A percentile compares a stretch with the other conserved stretches of the same genome.
These are phyloP conservation scores for Ascochyta lentis DNA, from an alignment of 2,329 filamentous ascomycete species.

Conservation along the genomic window DNA sequence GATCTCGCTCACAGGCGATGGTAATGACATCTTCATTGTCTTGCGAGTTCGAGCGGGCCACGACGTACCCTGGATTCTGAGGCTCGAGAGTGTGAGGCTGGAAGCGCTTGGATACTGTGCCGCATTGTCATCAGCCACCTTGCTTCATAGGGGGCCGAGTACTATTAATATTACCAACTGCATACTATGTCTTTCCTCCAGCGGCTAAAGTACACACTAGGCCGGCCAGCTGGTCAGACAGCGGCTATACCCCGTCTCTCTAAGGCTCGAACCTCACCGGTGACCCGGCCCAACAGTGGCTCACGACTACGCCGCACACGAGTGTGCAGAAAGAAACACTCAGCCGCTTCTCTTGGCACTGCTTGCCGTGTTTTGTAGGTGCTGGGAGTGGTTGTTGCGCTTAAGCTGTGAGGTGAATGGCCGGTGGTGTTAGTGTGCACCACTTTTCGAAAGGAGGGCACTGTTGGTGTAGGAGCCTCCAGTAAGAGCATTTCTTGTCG, in stretches of 20 bases:
- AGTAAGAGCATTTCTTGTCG: constrained; percentile 31
- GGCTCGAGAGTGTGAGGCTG: constrained; percentile 23
- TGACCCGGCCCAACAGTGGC: constrained; percentile 28
- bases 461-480: constrained; percentile 32
- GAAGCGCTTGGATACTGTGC: constrained; percentile 36
- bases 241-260: constrained; percentile 37
- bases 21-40: neutral
- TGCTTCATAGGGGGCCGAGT: constrained; percentile 32
- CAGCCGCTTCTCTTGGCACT: constrained; percentile 38
- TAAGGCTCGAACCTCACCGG: constrained; percentile 32
- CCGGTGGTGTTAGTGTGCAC: constrained; percentile 27
- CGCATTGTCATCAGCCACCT: constrained; percentile 30
- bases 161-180: constrained; percentile 35
- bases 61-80: neutral
- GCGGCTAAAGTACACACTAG: constrained; percentile 33
- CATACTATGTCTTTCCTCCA: constrained; percentile 30
- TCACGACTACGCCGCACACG: constrained; percentile 31
- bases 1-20: neutral
- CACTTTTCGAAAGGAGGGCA: constrained; percentile 28
- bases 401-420: constrained; percentile 35
- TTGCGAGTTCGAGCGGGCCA: neutral
- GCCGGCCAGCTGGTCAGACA: constrained; percentile 29
- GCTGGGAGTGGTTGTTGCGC: constrained; percentile 29
- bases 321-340: constrained; percentile 27
- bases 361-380: constrained; percentile 21